phyloP scores from a whole-genome alignment of 345 rosid species.

The Corymbia maculata region DNA sequence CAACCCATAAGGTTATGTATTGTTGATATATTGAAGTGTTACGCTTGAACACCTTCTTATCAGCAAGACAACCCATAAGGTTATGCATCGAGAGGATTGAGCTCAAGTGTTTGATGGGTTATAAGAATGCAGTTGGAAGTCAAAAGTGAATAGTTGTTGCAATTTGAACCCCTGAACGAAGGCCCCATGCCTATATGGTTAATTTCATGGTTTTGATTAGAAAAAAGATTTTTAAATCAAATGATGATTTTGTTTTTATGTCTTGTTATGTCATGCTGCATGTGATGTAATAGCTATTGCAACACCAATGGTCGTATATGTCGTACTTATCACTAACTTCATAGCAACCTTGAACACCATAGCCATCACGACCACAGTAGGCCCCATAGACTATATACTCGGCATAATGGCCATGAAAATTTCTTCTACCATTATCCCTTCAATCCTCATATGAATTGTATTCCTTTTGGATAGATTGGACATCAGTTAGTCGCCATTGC shows the following conservation, averaged over 20 bases:
- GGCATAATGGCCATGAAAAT: neutral
- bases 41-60: too few relatives aligned
- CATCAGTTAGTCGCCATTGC: neutral
- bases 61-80: too few relatives aligned
- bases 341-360: neutral
- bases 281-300: neutral
- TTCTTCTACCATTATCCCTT: neutral
- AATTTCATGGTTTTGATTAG: neutral
- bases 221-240: neutral
- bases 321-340: neutral
- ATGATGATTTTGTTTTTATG: neutral
- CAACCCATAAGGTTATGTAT: too few relatives aligned
- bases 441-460: neutral
- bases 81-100: neutral
- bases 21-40: too few relatives aligned
- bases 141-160: neutral
- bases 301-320: neutral
- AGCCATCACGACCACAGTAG: neutral
- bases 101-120: neutral
- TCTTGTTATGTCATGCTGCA: neutral
- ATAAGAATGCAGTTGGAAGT: neutral
- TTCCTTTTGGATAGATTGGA: neutral
- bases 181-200: neutral
- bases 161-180: neutral
- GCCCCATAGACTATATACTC: neutral